Conservation (phyloP, 495 filamentous ascomycete species). For the Podospora anserina region DNA sequence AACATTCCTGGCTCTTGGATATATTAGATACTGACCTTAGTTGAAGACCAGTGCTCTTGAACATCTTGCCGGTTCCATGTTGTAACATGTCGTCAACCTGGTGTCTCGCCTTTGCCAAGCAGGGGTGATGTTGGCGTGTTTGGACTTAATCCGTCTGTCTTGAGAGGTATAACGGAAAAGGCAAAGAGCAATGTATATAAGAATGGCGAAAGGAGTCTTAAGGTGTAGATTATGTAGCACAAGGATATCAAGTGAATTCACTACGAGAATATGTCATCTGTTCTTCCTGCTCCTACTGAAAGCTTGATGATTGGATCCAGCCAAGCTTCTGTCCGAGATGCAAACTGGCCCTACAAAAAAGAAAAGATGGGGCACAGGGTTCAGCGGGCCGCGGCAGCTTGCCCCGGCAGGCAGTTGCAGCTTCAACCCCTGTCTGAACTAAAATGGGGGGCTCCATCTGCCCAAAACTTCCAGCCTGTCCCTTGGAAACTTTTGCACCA, state of each 20-base stretch:
- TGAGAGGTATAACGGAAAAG: background rate
- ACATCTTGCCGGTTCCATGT: too few species aligned
- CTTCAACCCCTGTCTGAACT: constrained; percentile 4
- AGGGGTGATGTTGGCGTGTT: background rate
- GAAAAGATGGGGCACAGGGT: background rate
- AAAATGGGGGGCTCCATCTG: constrained; percentile 11
- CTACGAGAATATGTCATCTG: too few species aligned
- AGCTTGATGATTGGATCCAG: background rate
- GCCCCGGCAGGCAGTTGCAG: background rate
- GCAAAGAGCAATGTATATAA: background rate
- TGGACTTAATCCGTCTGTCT: background rate
- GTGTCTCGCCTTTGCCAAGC: background rate
- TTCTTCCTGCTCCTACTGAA: too few species aligned
- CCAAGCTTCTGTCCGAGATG: background rate
- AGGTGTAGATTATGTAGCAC: background rate
- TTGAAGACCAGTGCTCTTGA: background rate
- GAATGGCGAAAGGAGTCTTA: background rate
- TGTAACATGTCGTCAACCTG: background rate
- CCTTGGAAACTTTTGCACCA: constrained; percentile 6
- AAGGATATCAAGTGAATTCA: background rate
- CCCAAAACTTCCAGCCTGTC: constrained; percentile 22
- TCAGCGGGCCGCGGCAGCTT: constrained; percentile 2
- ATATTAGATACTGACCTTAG: background rate
- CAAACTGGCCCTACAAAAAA: constrained; percentile 6
- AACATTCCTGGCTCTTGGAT: background rate